These are phyloP conservation scores for Leccinum longicurvipes DNA, from an alignment of 768 basidiomycete species.

Conservation along the genomic window DNA sequence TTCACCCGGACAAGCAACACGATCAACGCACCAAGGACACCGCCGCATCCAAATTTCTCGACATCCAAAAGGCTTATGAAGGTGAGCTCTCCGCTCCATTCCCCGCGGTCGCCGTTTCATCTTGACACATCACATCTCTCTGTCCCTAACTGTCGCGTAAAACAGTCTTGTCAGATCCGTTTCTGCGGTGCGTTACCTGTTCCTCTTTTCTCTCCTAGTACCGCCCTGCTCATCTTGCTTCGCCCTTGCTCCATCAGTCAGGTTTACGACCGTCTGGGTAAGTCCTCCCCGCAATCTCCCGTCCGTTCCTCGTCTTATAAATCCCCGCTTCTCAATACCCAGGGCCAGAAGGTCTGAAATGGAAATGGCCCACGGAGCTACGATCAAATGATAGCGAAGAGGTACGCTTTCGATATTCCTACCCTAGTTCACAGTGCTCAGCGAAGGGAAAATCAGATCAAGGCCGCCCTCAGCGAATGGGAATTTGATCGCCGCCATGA, in stretches of 20 bases:
- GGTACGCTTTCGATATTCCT: slow-evolving; percentile 34
- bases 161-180: slow-evolving; percentile 68
- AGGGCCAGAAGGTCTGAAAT: slow-evolving; percentile 39
- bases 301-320: slow-evolving; percentile 9
- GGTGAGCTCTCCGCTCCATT: slow-evolving; percentile 36
- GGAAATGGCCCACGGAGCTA: slow-evolving; percentile 44
- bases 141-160: slow-evolving; percentile 16
- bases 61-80: slow-evolving; percentile 83
- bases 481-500: slow-evolving; percentile 37
- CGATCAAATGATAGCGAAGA: slow-evolving; percentile 46
- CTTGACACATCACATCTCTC: background rate
- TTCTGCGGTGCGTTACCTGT: slow-evolving; percentile 50
- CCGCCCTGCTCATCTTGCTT: slow-evolving; percentile 4
- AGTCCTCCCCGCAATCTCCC: slow-evolving; percentile 14
- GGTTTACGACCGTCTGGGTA: slow-evolving; percentile 74
- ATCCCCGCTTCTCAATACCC: slow-evolving; percentile 1
- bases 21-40: slow-evolving; percentile 52
- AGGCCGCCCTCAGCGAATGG: slow-evolving; percentile 39
- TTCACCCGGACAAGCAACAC: slow-evolving; percentile 83
- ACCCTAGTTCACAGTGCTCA: slow-evolving; percentile 20
- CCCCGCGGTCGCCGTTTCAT: background rate
- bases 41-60: slow-evolving; percentile 66
- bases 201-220: background rate
- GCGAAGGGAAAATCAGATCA: slow-evolving; percentile 41
- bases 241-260: slow-evolving; percentile 40